phyloP scores from a whole-genome alignment of 768 basidiomycete genomes.

The Sporobolomyces phaffii region DNA sequence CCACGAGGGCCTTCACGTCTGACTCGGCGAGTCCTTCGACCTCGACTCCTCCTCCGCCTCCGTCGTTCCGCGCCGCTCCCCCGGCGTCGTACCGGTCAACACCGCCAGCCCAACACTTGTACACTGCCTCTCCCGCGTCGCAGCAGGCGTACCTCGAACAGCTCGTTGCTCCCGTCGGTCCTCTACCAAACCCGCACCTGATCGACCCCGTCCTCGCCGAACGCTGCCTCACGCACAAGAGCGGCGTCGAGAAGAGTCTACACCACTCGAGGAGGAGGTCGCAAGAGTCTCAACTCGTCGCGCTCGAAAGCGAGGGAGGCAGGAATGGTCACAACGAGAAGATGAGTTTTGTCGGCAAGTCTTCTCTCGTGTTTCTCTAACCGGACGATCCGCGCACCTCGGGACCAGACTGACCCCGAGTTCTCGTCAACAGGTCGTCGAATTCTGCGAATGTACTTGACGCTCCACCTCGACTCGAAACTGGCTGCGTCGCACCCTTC shows the following conservation, averaged over 20 bases:
- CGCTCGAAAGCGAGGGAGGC: background rate
- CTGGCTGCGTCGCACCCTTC: constrained; percentile 14
- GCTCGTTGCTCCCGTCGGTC: background rate
- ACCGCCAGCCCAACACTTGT: constrained; percentile 15
- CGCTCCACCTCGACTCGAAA: constrained; percentile 21
- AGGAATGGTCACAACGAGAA: constrained; percentile 34
- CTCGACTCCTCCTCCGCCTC: background rate
- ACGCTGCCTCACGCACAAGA: constrained; percentile 33
- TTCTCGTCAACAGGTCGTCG: constrained; percentile 17
- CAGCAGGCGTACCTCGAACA: constrained; percentile 14
- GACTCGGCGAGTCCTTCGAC: background rate
- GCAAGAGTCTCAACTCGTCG: background rate
- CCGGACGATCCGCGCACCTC: too few species aligned
- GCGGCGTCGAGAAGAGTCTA: constrained; percentile 31
- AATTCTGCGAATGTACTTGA: constrained; percentile 17
- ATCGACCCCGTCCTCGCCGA: constrained; percentile 1
- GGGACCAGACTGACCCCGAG: too few species aligned
- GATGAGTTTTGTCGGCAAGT: constrained; percentile 34
- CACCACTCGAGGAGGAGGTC: background rate
- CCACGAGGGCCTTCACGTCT: background rate
- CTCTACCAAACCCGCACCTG: constrained; percentile 6
- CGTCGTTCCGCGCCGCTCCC: background rate
- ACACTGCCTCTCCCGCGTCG: background rate
- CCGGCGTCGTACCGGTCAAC: background rate
- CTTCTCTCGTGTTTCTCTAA: background rate